Percentiles rank a stretch among this genome's conserved stretches.
Conservation (phyloP, 116 monocot genomes). For the Posidonia oceanica region DNA sequence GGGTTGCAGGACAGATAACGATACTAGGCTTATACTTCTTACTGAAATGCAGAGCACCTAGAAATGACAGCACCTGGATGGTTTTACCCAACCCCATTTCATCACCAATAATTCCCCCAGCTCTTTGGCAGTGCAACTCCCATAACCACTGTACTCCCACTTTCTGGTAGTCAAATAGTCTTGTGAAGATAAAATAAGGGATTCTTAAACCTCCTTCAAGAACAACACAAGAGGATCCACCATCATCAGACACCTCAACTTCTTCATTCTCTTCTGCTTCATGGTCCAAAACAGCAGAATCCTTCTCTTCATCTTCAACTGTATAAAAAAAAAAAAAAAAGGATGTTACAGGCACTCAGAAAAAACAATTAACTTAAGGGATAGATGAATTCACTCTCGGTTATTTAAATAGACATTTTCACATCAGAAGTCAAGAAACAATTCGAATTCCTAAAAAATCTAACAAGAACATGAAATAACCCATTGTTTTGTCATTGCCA, state of each 20-base stretch:
- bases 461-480: too few species aligned
- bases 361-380: neutral
- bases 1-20: slow-evolving; percentile 81
- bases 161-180: slow-evolving; percentile 95
- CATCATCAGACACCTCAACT: slow-evolving; percentile 13
- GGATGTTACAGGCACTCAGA: neutral
- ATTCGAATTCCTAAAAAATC: too few species aligned
- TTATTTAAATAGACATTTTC: neutral
- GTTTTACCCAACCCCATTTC: slow-evolving; percentile 99
- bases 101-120: slow-evolving; percentile 98
- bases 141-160: slow-evolving; percentile 97
- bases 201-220: slow-evolving; percentile 92
- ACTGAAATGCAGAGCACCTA: slow-evolving; percentile 80
- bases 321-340: too few species aligned
- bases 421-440: neutral
- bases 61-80: slow-evolving; percentile 76
- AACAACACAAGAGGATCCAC: slow-evolving; percentile 23
- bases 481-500: too few species aligned
- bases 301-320: slow-evolving; percentile 19
- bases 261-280: slow-evolving; percentile 37
- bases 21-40: slow-evolving; percentile 83
- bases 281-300: slow-evolving; percentile 17
- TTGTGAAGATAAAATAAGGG: slow-evolving; percentile 41
- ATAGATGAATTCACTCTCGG: neutral
- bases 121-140: slow-evolving; percentile 93